Evolutionary conservation across 345 rosid species (phyloP), one percentile per base, ranked within the genome.

Genomic region (Brassica rapa): DNA sequence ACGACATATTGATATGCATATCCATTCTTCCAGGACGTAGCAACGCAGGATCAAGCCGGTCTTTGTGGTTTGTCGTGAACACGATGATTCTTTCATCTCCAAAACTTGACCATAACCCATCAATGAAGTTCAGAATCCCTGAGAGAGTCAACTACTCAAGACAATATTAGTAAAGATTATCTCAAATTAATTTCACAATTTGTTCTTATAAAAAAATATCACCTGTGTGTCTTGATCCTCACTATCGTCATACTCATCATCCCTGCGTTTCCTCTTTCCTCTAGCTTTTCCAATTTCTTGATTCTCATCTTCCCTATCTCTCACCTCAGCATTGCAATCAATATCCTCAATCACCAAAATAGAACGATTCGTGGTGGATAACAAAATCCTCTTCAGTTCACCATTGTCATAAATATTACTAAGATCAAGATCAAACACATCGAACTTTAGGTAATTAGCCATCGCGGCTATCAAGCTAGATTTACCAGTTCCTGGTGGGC

Each of bases 381-480:
- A 64, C 74, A 89, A 65, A 4, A 84, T 4, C 10, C 72, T 87
- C 51, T 84, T 85, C 60, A 87, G 46, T 0, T 81, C 86, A 27
- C 84, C 82, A 73, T 87, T 82, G 4, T 60, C 11, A 67, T 62
- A 51, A 9, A 89, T 33, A 61, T 76, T 79, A 1, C 80, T 75
- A 30, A 87, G 86, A 59, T 86, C 84, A 79, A 89, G 72, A 73
- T 87, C 93, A 69, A 83, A 89, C 5, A 87, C 75, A 79, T 89
- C 88, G 11, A 89, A 89, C 72, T 81, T 86, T 0, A 87, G 35
- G 19, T 86, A 83, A 74, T 89, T 86, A 19, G 90, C 93, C 82
- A 86, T 86, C 1, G 89, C 93, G 2, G 93, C 90, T 71, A 86
- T 71, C 84, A 87, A 80, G 5, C 88, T 89, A 0, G 90, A 87